Evolutionary conservation across 2,329 filamentous ascomycete species (phyloP).

Genomic region (Furcasterigmium sp.): DNA sequence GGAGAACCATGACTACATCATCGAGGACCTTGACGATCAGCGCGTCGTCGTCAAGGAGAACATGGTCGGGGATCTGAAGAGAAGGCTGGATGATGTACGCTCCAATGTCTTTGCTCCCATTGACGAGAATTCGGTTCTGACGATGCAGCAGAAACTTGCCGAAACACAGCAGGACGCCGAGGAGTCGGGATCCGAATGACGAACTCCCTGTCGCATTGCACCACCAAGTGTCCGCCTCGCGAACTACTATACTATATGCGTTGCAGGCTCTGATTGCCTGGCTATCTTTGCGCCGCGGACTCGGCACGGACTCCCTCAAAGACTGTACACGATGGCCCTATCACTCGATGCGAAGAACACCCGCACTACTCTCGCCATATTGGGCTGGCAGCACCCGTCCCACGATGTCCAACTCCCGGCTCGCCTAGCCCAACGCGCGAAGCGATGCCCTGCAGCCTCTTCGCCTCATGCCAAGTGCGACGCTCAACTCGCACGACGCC

Average conservation of each 20-base stretch:
- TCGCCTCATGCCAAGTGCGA: too few relatives aligned
- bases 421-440: too few relatives aligned
- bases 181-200: constrained; percentile 46
- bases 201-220: too few relatives aligned
- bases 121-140: neutral
- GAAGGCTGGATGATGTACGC: constrained; percentile 61
- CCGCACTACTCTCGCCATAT: neutral
- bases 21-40: constrained; percentile 75
- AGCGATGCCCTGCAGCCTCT: too few relatives aligned
- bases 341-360: too few relatives aligned
- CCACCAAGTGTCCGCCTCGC: too few relatives aligned
- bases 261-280: too few relatives aligned
- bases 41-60: constrained; percentile 70
- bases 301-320: too few relatives aligned
- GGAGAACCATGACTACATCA: constrained; percentile 66
- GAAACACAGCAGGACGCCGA: constrained; percentile 47
- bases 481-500: neutral
- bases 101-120: neutral
- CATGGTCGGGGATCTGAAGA: constrained; percentile 64
- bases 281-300: too few relatives aligned
- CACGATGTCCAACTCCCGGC: too few relatives aligned
- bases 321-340: too few relatives aligned
- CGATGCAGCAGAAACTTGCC: constrained; percentile 35
- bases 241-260: too few relatives aligned
- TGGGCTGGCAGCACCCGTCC: neutral